Conservation (phyloP, 805 yeast genomes). For the Komagataella pastoris region DNA sequence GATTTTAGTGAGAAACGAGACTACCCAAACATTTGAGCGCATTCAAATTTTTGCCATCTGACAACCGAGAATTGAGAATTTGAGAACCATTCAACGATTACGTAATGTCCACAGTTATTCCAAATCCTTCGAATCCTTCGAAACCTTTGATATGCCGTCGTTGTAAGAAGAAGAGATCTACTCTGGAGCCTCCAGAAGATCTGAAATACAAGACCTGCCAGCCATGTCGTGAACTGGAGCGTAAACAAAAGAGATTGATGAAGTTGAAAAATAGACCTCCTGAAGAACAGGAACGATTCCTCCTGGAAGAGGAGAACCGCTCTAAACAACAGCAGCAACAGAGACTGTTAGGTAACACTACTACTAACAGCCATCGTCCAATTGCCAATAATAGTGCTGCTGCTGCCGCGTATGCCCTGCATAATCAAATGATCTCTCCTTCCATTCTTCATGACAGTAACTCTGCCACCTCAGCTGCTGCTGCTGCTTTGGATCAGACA, state of each 20-base stretch:
- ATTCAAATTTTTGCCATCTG: neutral
- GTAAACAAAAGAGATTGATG: constrained; percentile 20
- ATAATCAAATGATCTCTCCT: neutral
- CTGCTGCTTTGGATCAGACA: neutral
- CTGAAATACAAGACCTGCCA: constrained; percentile 45
- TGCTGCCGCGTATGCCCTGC: neutral
- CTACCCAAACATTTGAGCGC: neutral
- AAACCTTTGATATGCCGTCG: constrained; percentile 29
- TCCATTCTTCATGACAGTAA: neutral
- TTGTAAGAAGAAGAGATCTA: constrained; percentile 41
- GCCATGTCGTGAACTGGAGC: constrained; percentile 41
- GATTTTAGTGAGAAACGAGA: neutral
- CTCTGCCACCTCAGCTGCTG: neutral
- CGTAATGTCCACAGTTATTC: neutral
- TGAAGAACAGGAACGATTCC: neutral
- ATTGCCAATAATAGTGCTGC: neutral
- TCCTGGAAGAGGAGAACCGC: neutral
- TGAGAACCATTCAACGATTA: neutral
- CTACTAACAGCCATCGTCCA: neutral
- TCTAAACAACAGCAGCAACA: neutral
- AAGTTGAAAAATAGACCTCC: neutral
- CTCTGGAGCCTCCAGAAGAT: constrained; percentile 42
- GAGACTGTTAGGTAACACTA: neutral
- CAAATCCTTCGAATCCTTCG: neutral
- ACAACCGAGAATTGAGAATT: neutral